Evolutionary conservation across 2,329 filamentous ascomycete species (phyloP).

Genomic region (Metarhizium robertsii): DNA sequence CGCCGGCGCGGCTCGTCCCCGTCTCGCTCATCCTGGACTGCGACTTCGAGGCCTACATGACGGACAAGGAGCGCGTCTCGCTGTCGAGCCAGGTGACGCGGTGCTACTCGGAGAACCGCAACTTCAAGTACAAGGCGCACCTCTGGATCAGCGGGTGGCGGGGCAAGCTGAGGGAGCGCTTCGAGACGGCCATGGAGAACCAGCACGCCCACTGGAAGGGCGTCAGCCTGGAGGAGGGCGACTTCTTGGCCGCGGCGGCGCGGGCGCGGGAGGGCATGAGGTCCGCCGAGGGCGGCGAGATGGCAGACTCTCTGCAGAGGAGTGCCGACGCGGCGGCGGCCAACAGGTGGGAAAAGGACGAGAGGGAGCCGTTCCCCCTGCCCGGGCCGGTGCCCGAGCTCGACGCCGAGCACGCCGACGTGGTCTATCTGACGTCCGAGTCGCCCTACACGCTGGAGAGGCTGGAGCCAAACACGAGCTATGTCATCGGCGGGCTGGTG

Average conservation of each 20-base stretch:
- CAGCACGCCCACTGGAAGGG: constrained; percentile 74
- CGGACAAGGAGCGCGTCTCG: constrained; percentile 74
- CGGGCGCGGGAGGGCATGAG: constrained; percentile 61
- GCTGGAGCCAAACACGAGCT: constrained; percentile 79
- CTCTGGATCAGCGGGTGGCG: constrained; percentile 71
- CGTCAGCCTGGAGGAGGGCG: constrained; percentile 61
- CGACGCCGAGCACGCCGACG: constrained; percentile 27
- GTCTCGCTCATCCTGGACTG: constrained; percentile 83
- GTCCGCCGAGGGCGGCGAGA: constrained; percentile 35
- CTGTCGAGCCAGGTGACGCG: constrained; percentile 77
- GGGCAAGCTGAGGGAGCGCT: constrained; percentile 65
- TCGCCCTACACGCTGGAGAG: constrained; percentile 76
- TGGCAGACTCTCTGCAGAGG: constrained; percentile 48
- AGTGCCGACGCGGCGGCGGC: constrained; percentile 17
- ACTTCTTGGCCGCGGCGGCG: constrained; percentile 62
- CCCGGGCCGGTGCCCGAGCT: constrained; percentile 23
- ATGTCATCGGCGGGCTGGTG: constrained; percentile 88
- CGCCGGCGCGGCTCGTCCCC: constrained; percentile 49
- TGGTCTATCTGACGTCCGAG: constrained; percentile 88
- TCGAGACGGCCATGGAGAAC: constrained; percentile 63
- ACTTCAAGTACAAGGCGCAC: constrained; percentile 57
- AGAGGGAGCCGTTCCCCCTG: constrained; percentile 22
- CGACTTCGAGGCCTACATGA: constrained; percentile 85
- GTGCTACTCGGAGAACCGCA: constrained; percentile 80
- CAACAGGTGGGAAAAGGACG: constrained; percentile 21